Conservation (phyloP, 108 stramenopile genomes). For the Pseudonitzschia multiseries region DNA sequence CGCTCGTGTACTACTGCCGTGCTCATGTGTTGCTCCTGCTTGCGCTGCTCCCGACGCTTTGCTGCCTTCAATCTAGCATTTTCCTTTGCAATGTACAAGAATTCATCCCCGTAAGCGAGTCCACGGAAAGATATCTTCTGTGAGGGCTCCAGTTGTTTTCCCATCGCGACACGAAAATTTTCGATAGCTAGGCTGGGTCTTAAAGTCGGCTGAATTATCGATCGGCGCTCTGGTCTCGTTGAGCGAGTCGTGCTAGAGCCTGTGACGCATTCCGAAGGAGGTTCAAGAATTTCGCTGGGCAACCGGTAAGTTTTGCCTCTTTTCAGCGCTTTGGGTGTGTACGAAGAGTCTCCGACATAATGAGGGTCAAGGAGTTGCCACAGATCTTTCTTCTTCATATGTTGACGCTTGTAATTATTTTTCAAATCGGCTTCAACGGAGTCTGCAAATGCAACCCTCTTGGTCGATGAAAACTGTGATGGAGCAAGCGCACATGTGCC, state of each 20-base stretch:
- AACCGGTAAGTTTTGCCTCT: conserved; percentile 77
- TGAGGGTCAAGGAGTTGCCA: conserved; percentile 90
- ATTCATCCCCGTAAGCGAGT: conserved; percentile 76
- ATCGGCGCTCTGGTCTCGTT: conserved; percentile 9
- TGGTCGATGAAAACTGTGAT: conserved; percentile 31
- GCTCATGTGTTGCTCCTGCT: conserved; percentile 28
- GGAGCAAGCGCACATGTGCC: conserved; percentile 32
- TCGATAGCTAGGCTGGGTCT: conserved; percentile 25
- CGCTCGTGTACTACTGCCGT: not conserved
- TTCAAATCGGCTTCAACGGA: conserved; percentile 5
- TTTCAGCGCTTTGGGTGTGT: conserved; percentile 54
- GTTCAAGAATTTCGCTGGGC: conserved; percentile 59
- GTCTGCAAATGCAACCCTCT: conserved; percentile 23
- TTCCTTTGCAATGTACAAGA: conserved; percentile 77
- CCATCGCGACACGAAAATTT: conserved; percentile 27
- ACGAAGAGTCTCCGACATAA: conserved; percentile 20
- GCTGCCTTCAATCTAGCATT: conserved; percentile 59
- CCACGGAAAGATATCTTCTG: conserved; percentile 47
- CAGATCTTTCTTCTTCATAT: conserved; percentile 54
- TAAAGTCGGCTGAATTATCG: conserved; percentile 7
- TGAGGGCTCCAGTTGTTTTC: conserved; percentile 22
- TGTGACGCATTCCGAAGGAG: conserved; percentile 73
- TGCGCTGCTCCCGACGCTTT: conserved; percentile 38
- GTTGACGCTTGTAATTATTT: conserved; percentile 1
- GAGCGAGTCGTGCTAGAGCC: conserved; percentile 55